Conservation (phyloP, 2,329 filamentous ascomycete species). For the Aspergillus jensenii region DNA sequence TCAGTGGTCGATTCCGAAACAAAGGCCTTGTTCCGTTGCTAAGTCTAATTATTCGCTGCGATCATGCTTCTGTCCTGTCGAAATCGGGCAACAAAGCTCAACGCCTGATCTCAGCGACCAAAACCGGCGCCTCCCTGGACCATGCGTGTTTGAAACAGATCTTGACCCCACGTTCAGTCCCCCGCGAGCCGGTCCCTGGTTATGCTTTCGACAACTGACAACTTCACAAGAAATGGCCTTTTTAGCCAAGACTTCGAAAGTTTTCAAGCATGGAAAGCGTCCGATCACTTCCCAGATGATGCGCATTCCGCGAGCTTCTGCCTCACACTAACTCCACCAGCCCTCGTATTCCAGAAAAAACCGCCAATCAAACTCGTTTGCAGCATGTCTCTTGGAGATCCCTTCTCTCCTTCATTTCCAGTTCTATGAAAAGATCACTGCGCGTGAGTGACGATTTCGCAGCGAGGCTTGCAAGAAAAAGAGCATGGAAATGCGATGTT, state of each 20-base stretch:
- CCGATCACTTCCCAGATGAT: not conserved
- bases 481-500: too few species aligned
- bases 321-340: not conserved
- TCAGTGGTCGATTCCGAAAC: not conserved
- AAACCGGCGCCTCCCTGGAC: too few species aligned
- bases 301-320: not conserved
- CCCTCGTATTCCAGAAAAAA: not conserved
- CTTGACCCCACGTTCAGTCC: too few species aligned
- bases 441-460: too few species aligned
- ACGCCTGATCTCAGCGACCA: too few species aligned
- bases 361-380: not conserved
- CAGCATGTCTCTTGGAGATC: not conserved
- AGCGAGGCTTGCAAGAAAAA: too few species aligned
- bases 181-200: not conserved
- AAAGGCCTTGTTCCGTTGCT: not conserved
- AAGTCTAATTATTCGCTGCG: too few species aligned
- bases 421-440: not conserved
- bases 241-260: not conserved
- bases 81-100: too few species aligned
- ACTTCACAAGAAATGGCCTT: not conserved
- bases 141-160: too few species aligned
- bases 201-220: too few species aligned
- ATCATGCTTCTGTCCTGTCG: too few species aligned
- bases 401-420: not conserved
- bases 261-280: not conserved